A percentile compares a stretch with the other conserved stretches of the same genome.
Conservation (phyloP, 805 yeast genomes). For the Candida adriatica region DNA sequence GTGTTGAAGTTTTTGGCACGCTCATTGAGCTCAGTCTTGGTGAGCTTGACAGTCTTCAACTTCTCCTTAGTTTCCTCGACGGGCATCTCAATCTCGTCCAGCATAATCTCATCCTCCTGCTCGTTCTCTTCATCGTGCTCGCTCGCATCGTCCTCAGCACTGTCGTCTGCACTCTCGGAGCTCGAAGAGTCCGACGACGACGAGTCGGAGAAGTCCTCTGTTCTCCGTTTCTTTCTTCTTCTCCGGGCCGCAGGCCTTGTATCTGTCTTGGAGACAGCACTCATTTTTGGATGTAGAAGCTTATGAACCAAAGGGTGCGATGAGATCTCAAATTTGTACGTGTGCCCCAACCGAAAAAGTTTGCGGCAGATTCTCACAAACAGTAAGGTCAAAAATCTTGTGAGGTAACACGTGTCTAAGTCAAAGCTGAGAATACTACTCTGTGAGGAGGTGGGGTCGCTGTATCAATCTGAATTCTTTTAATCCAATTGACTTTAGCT, state of each 20-base stretch:
- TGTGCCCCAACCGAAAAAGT: too few relatives aligned
- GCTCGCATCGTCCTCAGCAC: constrained; percentile 14
- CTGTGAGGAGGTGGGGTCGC: too few relatives aligned
- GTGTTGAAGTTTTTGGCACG: constrained; percentile 25
- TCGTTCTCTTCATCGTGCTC: constrained; percentile 2
- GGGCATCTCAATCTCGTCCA: constrained; percentile 28
- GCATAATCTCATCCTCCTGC: constrained; percentile 18
- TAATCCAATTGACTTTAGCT: too few relatives aligned
- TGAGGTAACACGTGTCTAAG: too few relatives aligned
- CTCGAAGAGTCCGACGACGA: constrained; percentile 33
- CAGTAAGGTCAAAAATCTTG: too few relatives aligned
- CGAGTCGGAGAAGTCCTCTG: constrained; percentile 60
- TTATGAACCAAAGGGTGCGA: too few relatives aligned
- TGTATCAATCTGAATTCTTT: too few relatives aligned
- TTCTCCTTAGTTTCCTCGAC: constrained; percentile 9
- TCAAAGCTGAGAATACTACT: too few relatives aligned
- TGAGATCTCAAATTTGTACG: too few relatives aligned
- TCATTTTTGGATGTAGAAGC: constrained; percentile 1
- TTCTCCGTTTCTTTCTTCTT: constrained; percentile 76
- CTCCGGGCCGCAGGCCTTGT: constrained; percentile 30
- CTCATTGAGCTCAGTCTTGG: constrained; percentile 29
- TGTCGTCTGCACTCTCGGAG: constrained; percentile 12
- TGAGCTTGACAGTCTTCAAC: constrained; percentile 21
- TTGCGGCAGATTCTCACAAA: too few relatives aligned
- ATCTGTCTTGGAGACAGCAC: constrained; percentile 1